phyloP scores from a whole-genome alignment of 2,329 filamentous ascomycete species.

The Arthrocladium fulminans region DNA sequence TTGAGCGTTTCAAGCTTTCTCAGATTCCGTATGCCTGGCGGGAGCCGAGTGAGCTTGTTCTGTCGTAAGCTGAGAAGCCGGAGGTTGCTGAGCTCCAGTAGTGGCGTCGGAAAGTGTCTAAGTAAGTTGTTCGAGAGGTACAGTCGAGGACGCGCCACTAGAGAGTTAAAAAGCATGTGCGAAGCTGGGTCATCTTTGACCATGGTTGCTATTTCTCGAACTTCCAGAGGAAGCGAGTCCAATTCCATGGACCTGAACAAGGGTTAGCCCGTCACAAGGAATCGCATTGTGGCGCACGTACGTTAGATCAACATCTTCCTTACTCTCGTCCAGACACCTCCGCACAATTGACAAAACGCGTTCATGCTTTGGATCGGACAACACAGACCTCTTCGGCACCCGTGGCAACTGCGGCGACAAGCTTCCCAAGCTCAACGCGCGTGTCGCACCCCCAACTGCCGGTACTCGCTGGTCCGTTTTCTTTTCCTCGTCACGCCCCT shows the following conservation, averaged over 20 bases:
- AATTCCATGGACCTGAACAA: conserved; percentile 11
- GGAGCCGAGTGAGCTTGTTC: conserved; percentile 37
- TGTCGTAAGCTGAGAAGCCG: conserved; percentile 38
- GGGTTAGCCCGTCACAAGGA: background rate
- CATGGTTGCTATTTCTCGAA: conserved; percentile 14
- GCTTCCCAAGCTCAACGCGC: background rate
- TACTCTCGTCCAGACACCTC: conserved; percentile 35
- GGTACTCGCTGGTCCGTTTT: conserved; percentile 1
- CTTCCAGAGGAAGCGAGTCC: conserved; percentile 13
- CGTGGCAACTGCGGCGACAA: background rate
- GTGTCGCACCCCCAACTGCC: background rate
- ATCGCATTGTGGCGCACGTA: conserved; percentile 22
- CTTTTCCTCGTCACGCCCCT: conserved; percentile 21
- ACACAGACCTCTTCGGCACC: background rate
- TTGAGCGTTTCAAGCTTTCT: conserved; percentile 38
- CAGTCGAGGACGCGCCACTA: conserved; percentile 35
- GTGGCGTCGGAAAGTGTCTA: conserved; percentile 28
- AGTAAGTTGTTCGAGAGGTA: conserved; percentile 38
- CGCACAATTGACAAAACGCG: conserved; percentile 31
- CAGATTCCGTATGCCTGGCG: conserved; percentile 33
- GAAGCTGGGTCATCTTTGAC: conserved; percentile 16
- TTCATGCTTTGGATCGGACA: conserved; percentile 24
- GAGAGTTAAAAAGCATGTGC: conserved; percentile 6
- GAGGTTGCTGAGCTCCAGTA: conserved; percentile 35
- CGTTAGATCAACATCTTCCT: conserved; percentile 39